Evolutionary conservation across 441 rosid species (phyloP), one percentile per base, ranked within the genome.

Genomic region (Aleurites moluccanus): DNA sequence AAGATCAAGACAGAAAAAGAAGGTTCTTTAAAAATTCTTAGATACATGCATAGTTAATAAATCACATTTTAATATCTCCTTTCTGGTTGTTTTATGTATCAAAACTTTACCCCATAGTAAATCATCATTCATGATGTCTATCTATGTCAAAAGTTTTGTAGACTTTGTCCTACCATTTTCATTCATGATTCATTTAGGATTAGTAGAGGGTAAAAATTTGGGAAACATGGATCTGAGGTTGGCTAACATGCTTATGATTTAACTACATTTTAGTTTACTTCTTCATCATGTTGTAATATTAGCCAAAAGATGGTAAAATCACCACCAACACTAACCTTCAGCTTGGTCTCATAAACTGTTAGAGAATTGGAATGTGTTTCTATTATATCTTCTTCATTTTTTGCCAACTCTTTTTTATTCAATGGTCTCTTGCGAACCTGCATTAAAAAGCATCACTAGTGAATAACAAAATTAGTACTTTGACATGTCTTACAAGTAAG

Each of bases 351-450:
- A 82, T 96, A 92, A 77, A 96, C 98, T 42, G 96, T 93, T 62
- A 96, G 52, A 38, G 94, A 74, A 79, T 93, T 96, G 73, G 85
- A 85, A 82, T 70, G 79, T 49, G 98, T 90, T 63, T 92, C 97
- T 77, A 96, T 77, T 42, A 96, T 96, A 84, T 96, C 99, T 83
- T 96, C 97, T 83, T 96, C 99, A 76, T 90, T 93, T 84, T 90
- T 92, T 10, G 97, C 84, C 21, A 90, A 81, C 84, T 96, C 99
- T 82, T 96, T 96, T 81, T 96, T 93, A 79, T 96, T 96, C 80
- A 96, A 86, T 64, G 98, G 98, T 82, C 99, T 83, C 87, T 96
- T 96, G 65, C 99, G 97, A 72, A 96, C 99, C 99, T 96, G 89
- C 72, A 72, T 62, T 75, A 38, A 83, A 75, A 52, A 63, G 35